phyloP scores from a whole-genome alignment of 345 rosid species.

The Sisymbrium altissimum region DNA sequence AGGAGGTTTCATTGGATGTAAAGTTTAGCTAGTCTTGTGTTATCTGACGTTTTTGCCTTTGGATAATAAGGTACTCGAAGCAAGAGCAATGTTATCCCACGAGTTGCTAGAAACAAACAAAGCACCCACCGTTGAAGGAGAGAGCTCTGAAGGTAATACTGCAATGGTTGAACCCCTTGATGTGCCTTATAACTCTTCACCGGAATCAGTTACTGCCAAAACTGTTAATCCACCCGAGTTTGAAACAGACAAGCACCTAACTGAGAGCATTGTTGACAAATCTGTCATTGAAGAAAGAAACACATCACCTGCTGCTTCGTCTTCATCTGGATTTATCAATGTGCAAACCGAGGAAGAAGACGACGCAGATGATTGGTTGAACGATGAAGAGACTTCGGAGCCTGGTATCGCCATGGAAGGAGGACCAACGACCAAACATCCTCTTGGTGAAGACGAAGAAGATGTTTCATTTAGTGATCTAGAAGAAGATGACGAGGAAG shows the following conservation, averaged over 20 bases:
- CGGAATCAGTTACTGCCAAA: slow-evolving; percentile 25
- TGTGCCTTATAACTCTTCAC: slow-evolving; percentile 6
- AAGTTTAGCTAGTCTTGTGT: neutral
- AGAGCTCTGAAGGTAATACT: slow-evolving; percentile 27
- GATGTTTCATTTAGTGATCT: slow-evolving; percentile 97
- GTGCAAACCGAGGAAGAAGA: slow-evolving; percentile 47
- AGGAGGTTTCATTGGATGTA: neutral
- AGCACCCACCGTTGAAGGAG: slow-evolving; percentile 49
- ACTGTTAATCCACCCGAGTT: slow-evolving; percentile 18
- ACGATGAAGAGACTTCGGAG: slow-evolving; percentile 61
- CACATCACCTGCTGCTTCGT: slow-evolving; percentile 13
- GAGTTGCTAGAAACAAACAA: slow-evolving; percentile 52
- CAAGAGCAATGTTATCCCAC: slow-evolving; percentile 67
- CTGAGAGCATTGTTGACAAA: slow-evolving; percentile 55
- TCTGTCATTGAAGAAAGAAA: slow-evolving; percentile 44
- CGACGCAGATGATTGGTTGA: slow-evolving; percentile 75
- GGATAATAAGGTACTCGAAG: slow-evolving; percentile 47
- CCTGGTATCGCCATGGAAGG: slow-evolving; percentile 35
- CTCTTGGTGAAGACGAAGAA: slow-evolving; percentile 53
- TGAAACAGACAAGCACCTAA: slow-evolving; percentile 58
- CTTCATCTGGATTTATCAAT: slow-evolving; percentile 32
- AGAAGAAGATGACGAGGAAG: slow-evolving; percentile 52
- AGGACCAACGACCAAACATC: slow-evolving; percentile 24
- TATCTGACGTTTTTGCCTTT: neutral
- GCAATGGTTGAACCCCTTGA: slow-evolving; percentile 2